Evolutionary conservation across 192 early-diverging fungal genomes (phyloP), one percentile per base, ranked within the genome.

Genomic region (Coemansia sp.): DNA sequence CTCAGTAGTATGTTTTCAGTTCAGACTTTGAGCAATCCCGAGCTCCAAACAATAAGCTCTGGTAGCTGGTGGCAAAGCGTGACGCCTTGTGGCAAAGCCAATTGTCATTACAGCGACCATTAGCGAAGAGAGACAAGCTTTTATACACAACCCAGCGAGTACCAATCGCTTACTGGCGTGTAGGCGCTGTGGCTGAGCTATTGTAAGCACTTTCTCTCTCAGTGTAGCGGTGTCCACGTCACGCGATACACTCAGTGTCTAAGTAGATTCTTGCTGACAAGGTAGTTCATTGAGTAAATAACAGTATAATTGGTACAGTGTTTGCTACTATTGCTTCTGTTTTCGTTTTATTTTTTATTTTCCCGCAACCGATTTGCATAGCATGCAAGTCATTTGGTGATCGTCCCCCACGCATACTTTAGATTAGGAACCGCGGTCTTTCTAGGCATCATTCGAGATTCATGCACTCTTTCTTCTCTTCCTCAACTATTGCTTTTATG

Each of bases 361-460:
- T 21, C 5, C 8, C 5, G 19, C 4, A 21, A 21, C 17, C 17
- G 46, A 48, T 48, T 48, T 48, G 19, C 46, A 48, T 19, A 48
- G 46, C 46, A 48, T 48, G 46, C 46, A 21, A 48, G 46, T 19
- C 46, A 21, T 48, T 48, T 24, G 46, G 21, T 48, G 46, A 48
- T 48, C 46, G 46, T 21, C 46, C n/a, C 40, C 19, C 45, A 19
- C 46, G 46, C 46, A 48, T 48, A 48, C 6, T 21, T 48, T n/a
- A n/a, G 46, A 48, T 48, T 48, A 48, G 46, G 46, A 48, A 48
- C 46, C 46, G n/a, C 19, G 46, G 46, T 48, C 46, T 48, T 48
- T 48, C n/a, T 8, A 48, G 46, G 46, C 46, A 48, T 48, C 46
- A 21, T 48, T 48, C 46, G 46, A 48, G 46, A 21, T 21, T 17